These are phyloP conservation scores for Parascedosporium putredinis DNA, from an alignment of 2,329 filamentous ascomycete genomes.

Conservation along the genomic window DNA sequence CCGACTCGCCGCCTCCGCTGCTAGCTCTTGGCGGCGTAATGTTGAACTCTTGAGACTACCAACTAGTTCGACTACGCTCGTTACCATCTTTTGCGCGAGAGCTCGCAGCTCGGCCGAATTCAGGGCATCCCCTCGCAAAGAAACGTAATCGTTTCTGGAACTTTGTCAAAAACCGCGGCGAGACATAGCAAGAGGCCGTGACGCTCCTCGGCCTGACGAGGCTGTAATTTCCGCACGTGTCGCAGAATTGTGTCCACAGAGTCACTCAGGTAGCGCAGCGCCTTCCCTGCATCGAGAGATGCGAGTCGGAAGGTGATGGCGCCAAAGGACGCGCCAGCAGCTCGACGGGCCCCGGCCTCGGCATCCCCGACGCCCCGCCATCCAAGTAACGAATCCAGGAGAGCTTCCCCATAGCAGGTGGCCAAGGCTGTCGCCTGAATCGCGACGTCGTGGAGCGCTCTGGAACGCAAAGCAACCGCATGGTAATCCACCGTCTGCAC, in stretches of 20 bases:
- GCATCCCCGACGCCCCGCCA: slow-evolving; percentile 85
- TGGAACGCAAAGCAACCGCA: slow-evolving; percentile 74
- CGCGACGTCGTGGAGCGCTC: slow-evolving; percentile 71
- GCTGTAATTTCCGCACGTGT: slow-evolving; percentile 34
- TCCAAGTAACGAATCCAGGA: slow-evolving; percentile 60
- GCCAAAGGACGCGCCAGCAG: slow-evolving; percentile 62
- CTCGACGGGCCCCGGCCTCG: slow-evolving; percentile 62
- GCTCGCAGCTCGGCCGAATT: background rate
- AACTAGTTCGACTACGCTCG: background rate
- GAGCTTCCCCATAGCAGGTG: slow-evolving; percentile 56
- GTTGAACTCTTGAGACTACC: slow-evolving; percentile 17
- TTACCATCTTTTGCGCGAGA: slow-evolving; percentile 22
- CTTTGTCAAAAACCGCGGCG: slow-evolving; percentile 43
- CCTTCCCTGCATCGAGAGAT: slow-evolving; percentile 10
- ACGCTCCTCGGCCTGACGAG: slow-evolving; percentile 55
- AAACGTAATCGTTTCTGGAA: slow-evolving; percentile 23
- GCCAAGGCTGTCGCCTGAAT: slow-evolving; percentile 57
- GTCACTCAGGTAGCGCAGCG: slow-evolving; percentile 19
- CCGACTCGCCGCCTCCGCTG: slow-evolving; percentile 50
- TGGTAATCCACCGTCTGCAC: slow-evolving; percentile 92
- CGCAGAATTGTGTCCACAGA: slow-evolving; percentile 31
- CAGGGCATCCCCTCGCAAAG: background rate
- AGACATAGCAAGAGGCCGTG: slow-evolving; percentile 57
- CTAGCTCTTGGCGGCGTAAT: slow-evolving; percentile 52
- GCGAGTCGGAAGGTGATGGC: slow-evolving; percentile 35